These are phyloP conservation scores for Zygoascus bituminiphila DNA, from an alignment of 805 yeast species.

Conservation along the genomic window DNA sequence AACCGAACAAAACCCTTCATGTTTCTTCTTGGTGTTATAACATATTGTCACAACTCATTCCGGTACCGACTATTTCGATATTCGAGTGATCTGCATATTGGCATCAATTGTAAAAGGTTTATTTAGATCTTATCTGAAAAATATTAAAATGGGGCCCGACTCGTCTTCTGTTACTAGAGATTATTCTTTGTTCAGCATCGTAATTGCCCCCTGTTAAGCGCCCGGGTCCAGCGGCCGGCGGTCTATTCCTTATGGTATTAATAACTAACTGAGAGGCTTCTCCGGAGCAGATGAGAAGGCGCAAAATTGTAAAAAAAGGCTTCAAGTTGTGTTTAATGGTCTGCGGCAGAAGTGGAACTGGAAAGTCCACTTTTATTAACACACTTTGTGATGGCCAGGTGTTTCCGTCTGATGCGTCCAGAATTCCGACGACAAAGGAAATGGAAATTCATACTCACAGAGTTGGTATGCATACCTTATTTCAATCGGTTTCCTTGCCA, in stretches of 20 bases:
- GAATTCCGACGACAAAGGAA: slow-evolving; percentile 12
- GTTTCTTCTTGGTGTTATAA: too few relatives aligned
- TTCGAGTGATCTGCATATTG: too few relatives aligned
- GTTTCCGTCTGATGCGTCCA: slow-evolving; percentile 7
- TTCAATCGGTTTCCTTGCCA: neutral
- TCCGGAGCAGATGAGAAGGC: slow-evolving; percentile 38
- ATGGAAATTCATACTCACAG: slow-evolving; percentile 16
- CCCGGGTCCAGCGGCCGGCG: neutral
- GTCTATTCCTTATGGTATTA: too few relatives aligned
- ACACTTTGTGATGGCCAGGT: slow-evolving; percentile 43
- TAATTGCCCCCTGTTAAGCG: neutral
- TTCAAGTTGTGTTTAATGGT: slow-evolving; percentile 38
- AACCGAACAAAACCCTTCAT: too few relatives aligned
- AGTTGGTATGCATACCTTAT: slow-evolving; percentile 7
- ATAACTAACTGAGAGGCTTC: slow-evolving; percentile 10
- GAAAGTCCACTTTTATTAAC: slow-evolving; percentile 68
- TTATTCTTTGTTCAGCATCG: neutral
- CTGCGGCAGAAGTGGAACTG: slow-evolving; percentile 66
- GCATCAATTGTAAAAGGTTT: too few relatives aligned
- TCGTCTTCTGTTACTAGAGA: neutral
- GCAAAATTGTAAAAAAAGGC: slow-evolving; percentile 61
- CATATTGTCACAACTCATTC: too few relatives aligned
- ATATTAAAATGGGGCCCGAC: too few relatives aligned
- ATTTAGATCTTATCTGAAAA: too few relatives aligned
- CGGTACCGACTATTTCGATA: too few relatives aligned